Evolutionary conservation across 2,329 filamentous ascomycete genomes (phyloP).

Genomic region (Fusarium tricinctum): DNA sequence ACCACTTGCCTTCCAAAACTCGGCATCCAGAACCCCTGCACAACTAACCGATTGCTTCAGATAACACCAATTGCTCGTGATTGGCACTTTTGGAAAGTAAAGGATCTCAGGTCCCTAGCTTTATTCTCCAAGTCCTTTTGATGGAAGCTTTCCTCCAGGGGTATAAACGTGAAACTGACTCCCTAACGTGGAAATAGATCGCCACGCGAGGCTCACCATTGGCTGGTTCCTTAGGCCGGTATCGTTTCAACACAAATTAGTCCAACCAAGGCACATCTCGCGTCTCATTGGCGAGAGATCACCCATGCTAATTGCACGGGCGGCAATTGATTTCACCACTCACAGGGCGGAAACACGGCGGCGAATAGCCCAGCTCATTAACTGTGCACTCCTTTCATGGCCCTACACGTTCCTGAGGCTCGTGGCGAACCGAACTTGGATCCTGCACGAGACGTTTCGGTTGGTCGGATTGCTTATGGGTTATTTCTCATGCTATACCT

Average conservation of each 20-base stretch:
- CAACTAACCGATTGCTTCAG: neutral
- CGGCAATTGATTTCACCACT: slow-evolving; percentile 38
- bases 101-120: neutral
- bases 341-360: slow-evolving; percentile 13
- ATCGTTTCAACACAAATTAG: slow-evolving; percentile 32
- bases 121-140: slow-evolving; percentile 28
- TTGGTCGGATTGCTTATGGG: slow-evolving; percentile 24
- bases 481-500: slow-evolving; percentile 40
- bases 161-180: slow-evolving; percentile 32
- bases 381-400: slow-evolving; percentile 36
- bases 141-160: slow-evolving; percentile 32
- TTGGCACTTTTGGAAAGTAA: slow-evolving; percentile 37
- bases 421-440: slow-evolving; percentile 9
- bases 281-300: slow-evolving; percentile 28
- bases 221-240: slow-evolving; percentile 18
- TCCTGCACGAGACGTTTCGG: slow-evolving; percentile 5
- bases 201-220: slow-evolving; percentile 14
- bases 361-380: slow-evolving; percentile 16
- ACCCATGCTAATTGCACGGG: slow-evolving; percentile 33
- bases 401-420: neutral
- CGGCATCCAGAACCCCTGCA: slow-evolving; percentile 14
- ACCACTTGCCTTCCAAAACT: slow-evolving; percentile 20
- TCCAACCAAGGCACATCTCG: slow-evolving; percentile 2
- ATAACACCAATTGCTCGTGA: slow-evolving; percentile 22
- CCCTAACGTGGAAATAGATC: slow-evolving; percentile 37